Evolutionary conservation across 352 stramenopile species (phyloP), one percentile per base, ranked within the genome.

Genomic region (Phytophthora tentaculata): DNA sequence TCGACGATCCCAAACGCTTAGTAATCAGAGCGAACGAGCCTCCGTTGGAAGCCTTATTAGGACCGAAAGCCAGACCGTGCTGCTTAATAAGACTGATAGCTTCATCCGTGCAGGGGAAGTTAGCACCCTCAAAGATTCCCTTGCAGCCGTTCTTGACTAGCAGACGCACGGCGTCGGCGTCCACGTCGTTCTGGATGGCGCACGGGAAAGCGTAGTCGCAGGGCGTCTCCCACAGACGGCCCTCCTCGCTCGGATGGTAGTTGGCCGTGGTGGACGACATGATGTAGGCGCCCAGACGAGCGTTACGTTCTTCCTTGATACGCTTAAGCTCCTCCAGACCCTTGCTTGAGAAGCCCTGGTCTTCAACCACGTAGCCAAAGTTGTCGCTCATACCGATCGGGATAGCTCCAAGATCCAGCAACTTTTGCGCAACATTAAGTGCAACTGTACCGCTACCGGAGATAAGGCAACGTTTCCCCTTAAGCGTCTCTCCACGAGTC

Each of bases 161-260:
- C 61, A 86, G 64, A 58, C 89, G 88, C 49, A 87, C 75, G 14
- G 73, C 72, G 10, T 89, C 88, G 50, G 78, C 83, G 64, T 95
- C 84, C 63, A 99, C 88, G 52, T 98, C 89, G 71, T 98, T 95
- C 76, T 98, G 93, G 32, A 91, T 93, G n/a, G 95, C 96, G 71
- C 95, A 99, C 32, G 97, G 95, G 70, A 99, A 99, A 55, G 91
- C 96, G 64, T 99, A 91, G 79, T 99, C 97, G 69, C 95, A 98
- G 16, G 83, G 73, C n/a, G 91, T 89, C 24, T 90, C 89, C 94
- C 94, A 98, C 32, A 97, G 80, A 56, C 77, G 86, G 41, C 83
- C 67, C 48, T 92, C 86, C 60, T 95, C 83, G 5, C 70, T 61
- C 22, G 88, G 88, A 67, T 95, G 76, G 80, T 98, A 98, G 61